phyloP scores from a whole-genome alignment of 495 filamentous ascomycete species.

The Penicillium flavigenum region DNA sequence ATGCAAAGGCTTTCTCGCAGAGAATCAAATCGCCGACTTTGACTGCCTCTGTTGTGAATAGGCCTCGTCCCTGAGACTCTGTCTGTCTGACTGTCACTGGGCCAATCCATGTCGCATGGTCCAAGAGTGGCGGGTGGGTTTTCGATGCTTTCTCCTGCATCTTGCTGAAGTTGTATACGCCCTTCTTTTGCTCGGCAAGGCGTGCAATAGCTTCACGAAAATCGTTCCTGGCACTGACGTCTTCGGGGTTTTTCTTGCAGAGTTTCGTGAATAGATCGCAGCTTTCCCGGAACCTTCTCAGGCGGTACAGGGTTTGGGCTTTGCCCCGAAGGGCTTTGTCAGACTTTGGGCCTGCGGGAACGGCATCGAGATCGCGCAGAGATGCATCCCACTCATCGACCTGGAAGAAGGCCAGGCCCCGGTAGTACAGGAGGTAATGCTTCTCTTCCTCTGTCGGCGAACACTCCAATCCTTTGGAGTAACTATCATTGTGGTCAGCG shows the following conservation, averaged over 20 bases:
- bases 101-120: conserved; percentile 46
- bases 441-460: conserved; percentile 16
- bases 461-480: conserved; percentile 27
- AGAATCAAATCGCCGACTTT: conserved; percentile 52
- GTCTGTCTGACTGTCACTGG: conserved; percentile 26
- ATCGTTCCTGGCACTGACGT: conserved; percentile 20
- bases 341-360: conserved; percentile 17
- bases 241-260: conserved; percentile 21
- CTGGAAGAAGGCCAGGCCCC: conserved; percentile 42
- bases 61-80: conserved; percentile 35
- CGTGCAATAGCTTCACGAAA: conserved; percentile 14
- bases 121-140: conserved; percentile 33
- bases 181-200: conserved; percentile 21
- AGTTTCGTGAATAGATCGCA: conserved; percentile 25
- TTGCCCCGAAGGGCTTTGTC: conserved; percentile 48
- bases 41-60: conserved; percentile 50
- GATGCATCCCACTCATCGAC: conserved; percentile 47
- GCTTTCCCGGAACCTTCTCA: conserved; percentile 39
- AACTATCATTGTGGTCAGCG: conserved; percentile 20
- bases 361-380: conserved; percentile 31
- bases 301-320: conserved; percentile 44
- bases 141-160: conserved; percentile 37
- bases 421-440: conserved; percentile 33
- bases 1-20: conserved; percentile 55
- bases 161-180: conserved; percentile 41